Conservation (phyloP, 768 basidiomycete species). For the Nevesoporus exiguus region DNA sequence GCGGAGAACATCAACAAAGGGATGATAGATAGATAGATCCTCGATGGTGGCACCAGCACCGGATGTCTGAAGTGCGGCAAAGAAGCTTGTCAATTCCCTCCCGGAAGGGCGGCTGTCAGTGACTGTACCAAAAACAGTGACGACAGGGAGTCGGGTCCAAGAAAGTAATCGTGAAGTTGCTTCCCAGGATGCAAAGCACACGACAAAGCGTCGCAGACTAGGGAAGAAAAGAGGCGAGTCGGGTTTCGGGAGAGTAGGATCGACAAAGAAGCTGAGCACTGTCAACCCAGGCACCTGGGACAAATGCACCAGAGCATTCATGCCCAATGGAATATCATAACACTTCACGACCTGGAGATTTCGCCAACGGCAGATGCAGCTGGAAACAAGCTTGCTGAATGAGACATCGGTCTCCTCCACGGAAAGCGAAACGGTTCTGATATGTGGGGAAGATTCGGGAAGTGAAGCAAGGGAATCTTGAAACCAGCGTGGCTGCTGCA, state of each 20-base stretch:
- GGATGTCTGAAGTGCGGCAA: not conserved
- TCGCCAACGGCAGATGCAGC: not conserved
- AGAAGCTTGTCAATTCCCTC: no score
- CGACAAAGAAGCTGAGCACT: no score
- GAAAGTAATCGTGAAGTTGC: not conserved
- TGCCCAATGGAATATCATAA: not conserved
- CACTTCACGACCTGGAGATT: not conserved
- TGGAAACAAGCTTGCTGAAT: not conserved
- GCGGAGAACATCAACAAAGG: not conserved
- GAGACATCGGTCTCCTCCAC: not conserved
- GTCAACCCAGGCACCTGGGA: not conserved
- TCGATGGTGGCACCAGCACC: not conserved
- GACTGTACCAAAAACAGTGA: not conserved
- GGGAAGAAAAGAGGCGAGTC: no score
- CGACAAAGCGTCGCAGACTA: no score
- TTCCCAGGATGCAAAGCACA: no score
- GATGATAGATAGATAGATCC: not conserved
- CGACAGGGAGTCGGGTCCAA: not conserved
- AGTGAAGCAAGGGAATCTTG: not conserved
- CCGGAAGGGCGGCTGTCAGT: no score
- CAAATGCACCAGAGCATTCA: not conserved
- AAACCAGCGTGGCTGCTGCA: not conserved
- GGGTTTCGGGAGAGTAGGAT: no score
- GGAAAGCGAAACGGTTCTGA: not conserved
- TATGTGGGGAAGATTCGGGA: not conserved